phyloP scores from a whole-genome alignment of 208 protist genomes.

The Acanthamoeba sp. region DNA sequence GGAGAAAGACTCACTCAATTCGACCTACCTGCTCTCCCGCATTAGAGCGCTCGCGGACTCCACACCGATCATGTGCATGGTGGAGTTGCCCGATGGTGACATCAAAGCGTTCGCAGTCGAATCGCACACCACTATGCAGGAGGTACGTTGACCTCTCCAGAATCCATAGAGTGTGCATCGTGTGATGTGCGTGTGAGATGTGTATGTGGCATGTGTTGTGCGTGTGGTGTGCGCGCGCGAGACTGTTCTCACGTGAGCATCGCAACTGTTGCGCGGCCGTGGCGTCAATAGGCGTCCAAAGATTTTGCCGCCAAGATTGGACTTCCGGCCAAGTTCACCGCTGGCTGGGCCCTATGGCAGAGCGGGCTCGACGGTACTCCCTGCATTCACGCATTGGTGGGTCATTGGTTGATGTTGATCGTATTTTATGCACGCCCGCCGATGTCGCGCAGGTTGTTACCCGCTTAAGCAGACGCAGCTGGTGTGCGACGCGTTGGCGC shows the following conservation, averaged over 20 bases:
- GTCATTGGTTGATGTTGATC: no score
- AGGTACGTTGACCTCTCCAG: neutral
- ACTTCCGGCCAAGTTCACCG: neutral
- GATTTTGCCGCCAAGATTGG: neutral
- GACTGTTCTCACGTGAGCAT: no score
- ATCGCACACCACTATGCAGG: constrained; percentile 4
- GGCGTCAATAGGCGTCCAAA: neutral
- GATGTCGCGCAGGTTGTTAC: neutral
- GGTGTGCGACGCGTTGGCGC: constrained; percentile 11
- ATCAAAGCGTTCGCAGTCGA: neutral
- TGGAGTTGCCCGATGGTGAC: constrained; percentile 4
- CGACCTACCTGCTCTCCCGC: no score
- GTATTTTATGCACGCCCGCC: no score
- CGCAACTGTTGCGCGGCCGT: no score
- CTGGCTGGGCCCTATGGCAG: constrained; percentile 9
- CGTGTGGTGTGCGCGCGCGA: no score
- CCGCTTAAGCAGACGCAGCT: neutral
- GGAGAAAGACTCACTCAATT: no score
- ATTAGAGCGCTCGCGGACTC: neutral
- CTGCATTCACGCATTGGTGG: no score
- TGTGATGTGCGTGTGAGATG: no score
- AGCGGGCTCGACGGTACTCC: neutral
- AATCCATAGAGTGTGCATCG: no score
- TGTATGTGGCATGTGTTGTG: no score
- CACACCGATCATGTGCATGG: constrained; percentile 1